Evolutionary conservation across 495 filamentous ascomycete genomes (phyloP), one percentile per base, ranked within the genome.

Genomic region (Gamarada debralockiae): DNA sequence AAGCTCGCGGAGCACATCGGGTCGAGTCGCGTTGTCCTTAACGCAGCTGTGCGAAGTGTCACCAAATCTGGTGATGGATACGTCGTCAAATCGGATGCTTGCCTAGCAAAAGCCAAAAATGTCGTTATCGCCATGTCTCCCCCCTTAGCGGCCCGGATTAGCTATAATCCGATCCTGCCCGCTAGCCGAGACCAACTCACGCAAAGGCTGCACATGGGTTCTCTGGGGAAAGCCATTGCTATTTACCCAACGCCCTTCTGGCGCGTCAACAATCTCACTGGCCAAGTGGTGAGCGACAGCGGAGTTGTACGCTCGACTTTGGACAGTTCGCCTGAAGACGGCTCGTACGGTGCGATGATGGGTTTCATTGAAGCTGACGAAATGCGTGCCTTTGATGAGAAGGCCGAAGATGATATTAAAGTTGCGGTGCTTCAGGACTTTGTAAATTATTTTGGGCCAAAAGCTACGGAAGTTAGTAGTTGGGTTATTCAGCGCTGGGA

Each of bases 171-270:
- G 15, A 49, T 49, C 18, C 29, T 49, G 3, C 46, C 46, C 4
- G 46, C 46, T 13, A 12, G 3, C 18, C 46, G 46, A 15, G 46
- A 49, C 20, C 46, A 49, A 27, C 46, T 49, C 46, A 49, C 27
- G 2, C 27, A 36, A 23, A 4, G 46, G 7, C 34, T 49, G 46
- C 46, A 18, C 29, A 49, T 49, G 46, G 46, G 46, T 17, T 5
- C 46, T 6, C 3, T 49, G 18, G 68, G 61, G 21, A 71, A 72
- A 47, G 60, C 63, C 9, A 65, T 70, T 31, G 46, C 70, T 4
- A 53, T 65, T 12, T 77, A 67, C 50, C 31, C 53, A 0, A 48
- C 53, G 0, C 67, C 74, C 0, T 77, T 62, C 50, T 77, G 74
- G 75, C 61, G 63, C 1, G 50, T 62, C 1, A 29, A 63, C 53